phyloP scores from a whole-genome alignment of 140 eudicot genomes.

The Erigeron philadelphicus region DNA sequence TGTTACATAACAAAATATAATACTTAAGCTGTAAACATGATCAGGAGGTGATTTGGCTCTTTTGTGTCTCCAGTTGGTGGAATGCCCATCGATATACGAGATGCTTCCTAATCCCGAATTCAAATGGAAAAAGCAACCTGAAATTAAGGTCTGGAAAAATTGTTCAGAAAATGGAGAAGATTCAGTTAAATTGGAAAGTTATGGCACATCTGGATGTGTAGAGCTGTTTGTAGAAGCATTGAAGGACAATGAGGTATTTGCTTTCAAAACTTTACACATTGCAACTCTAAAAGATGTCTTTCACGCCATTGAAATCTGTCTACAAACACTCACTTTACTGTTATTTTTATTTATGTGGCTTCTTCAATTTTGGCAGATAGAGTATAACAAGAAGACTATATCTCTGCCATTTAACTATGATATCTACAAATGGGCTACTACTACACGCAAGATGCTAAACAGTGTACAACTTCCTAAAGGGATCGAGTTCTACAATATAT shows the following conservation, averaged over 20 bases:
- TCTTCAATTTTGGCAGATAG: slow-evolving; percentile 40
- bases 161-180: slow-evolving; percentile 39
- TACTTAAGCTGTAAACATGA: neutral
- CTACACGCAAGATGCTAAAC: slow-evolving; percentile 65
- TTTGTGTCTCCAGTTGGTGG: slow-evolving; percentile 53
- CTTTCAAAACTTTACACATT: neutral
- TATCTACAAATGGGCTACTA: slow-evolving; percentile 71
- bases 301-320: neutral
- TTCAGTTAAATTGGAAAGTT: slow-evolving; percentile 44
- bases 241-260: slow-evolving; percentile 54
- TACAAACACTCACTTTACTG: neutral
- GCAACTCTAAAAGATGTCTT: neutral
- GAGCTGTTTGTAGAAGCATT: slow-evolving; percentile 68
- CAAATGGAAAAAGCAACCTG: slow-evolving; percentile 77
- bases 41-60: neutral
- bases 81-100: slow-evolving; percentile 89
- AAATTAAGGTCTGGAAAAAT: slow-evolving; percentile 68
- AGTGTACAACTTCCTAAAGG: slow-evolving; percentile 61
- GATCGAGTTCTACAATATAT: slow-evolving; percentile 67
- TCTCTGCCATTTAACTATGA: slow-evolving; percentile 69
- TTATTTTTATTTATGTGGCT: neutral
- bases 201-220: slow-evolving; percentile 43
- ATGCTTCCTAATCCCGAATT: slow-evolving; percentile 76
- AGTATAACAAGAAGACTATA: slow-evolving; percentile 53
- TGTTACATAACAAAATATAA: neutral